A percentile compares a stretch with the other conserved stretches of the same genome.
phyloP scores from a whole-genome alignment of 805 yeast genomes.

The Metschnikowia corniflorae region DNA sequence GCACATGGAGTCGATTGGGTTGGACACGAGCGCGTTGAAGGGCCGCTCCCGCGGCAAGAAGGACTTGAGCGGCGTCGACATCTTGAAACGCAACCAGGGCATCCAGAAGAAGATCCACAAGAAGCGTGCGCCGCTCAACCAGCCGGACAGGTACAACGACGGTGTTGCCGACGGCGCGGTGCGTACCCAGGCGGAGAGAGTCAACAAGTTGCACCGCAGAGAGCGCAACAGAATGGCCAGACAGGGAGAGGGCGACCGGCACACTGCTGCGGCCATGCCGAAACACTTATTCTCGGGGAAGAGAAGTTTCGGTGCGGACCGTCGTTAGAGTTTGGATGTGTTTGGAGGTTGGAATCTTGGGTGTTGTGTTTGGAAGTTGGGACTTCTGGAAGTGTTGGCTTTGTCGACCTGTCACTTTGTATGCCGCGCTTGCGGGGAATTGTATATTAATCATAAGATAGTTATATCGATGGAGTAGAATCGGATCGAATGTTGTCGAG shows the following conservation, averaged over 20 bases:
- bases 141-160: slow-evolving; percentile 78
- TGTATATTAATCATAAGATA: no score
- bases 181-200: slow-evolving; percentile 80
- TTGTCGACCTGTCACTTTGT: no score
- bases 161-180: slow-evolving; percentile 81
- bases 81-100: slow-evolving; percentile 57
- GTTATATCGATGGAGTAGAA: no score
- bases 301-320: slow-evolving; percentile 92
- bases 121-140: slow-evolving; percentile 49
- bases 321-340: slow-evolving; percentile 51
- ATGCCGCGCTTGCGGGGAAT: no score
- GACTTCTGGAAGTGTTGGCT: no score
- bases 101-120: slow-evolving; percentile 38
- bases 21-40: slow-evolving; percentile 67
- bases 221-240: slow-evolving; percentile 90
- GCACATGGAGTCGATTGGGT: slow-evolving; percentile 87
- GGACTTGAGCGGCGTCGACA: slow-evolving; percentile 71
- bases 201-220: slow-evolving; percentile 86
- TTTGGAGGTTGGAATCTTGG: neutral
- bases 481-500: no score
- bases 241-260: slow-evolving; percentile 96
- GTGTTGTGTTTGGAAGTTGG: no score
- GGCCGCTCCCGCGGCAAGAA: slow-evolving; percentile 30
- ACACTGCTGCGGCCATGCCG: slow-evolving; percentile 76
- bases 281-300: slow-evolving; percentile 96